Conservation (phyloP, 2,329 filamentous ascomycete genomes). For the Trichophyton rubrum region DNA sequence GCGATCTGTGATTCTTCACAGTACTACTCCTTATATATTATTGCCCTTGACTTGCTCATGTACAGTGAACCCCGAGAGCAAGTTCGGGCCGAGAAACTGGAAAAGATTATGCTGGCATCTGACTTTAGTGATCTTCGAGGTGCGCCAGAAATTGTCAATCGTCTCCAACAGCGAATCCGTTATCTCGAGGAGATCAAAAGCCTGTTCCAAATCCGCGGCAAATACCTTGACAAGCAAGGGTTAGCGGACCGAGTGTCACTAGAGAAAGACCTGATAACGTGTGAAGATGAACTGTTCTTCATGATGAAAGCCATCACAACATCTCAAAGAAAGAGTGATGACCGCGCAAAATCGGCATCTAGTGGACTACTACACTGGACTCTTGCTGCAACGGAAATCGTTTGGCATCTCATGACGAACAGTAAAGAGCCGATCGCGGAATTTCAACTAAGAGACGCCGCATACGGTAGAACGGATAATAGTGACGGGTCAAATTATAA, state of each 20-base stretch:
- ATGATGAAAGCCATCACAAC: slow-evolving; percentile 99
- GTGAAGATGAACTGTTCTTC: slow-evolving; percentile 96
- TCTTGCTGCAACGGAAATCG: slow-evolving; percentile 86
- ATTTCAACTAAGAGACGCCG: slow-evolving; percentile 78
- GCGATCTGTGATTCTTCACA: slow-evolving; percentile 95
- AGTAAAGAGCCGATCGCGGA: slow-evolving; percentile 80
- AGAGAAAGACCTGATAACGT: slow-evolving; percentile 75
- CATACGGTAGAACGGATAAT: slow-evolving; percentile 93
- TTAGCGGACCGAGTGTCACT: slow-evolving; percentile 86
- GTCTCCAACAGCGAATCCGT: slow-evolving; percentile 80
- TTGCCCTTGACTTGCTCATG: slow-evolving; percentile 86
- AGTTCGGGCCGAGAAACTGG: slow-evolving; percentile 84
- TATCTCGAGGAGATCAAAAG: slow-evolving; percentile 93
- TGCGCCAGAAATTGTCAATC: slow-evolving; percentile 82
- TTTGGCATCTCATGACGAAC: slow-evolving; percentile 90
- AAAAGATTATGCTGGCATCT: slow-evolving; percentile 97
- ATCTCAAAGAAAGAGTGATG: slow-evolving; percentile 73
- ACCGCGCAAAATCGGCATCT: slow-evolving; percentile 54
- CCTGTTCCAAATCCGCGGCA: slow-evolving; percentile 86
- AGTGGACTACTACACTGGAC: slow-evolving; percentile 81
- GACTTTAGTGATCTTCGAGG: slow-evolving; percentile 96
- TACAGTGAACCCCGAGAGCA: slow-evolving; percentile 96
- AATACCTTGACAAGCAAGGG: slow-evolving; percentile 71
- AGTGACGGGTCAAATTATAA: slow-evolving; percentile 95
- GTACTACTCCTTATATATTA: slow-evolving; percentile 97